Base-by-base conservation (phyloP, 768 basidiomycete species). In the Pisolithus microcarpus region DNA sequence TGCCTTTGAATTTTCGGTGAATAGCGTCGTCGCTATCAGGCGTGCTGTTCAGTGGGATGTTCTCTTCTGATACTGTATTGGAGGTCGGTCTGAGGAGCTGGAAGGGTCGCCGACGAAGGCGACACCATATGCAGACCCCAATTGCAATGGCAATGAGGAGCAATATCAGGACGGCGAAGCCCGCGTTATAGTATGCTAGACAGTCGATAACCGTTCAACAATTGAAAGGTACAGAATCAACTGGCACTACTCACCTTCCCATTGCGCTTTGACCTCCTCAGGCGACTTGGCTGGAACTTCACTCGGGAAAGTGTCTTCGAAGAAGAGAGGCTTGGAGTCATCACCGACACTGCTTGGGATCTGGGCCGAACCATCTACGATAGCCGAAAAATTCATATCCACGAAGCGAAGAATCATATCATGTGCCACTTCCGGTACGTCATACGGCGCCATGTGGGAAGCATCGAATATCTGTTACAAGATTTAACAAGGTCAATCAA, bases 341-440 rank as follows among this genome's bases (percentile, higher is more conserved):
- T 75, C 74, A 11, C 94, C 96, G 24, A 99, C 75, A 37, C 79
- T 80, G 53, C 87, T 91, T 13, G 91, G 85, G 51, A 94, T 86
- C 47, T 70, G 75, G 2, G 91, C 91, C 0, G 90, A 84, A 30
- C 87, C 84, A 21, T 87, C 91, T 2, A 84, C 73, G 51, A 97
- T 77, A 2, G 81, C 76, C 23, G 85, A 78, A 59, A 95, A 89
- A 71, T 98, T 86, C 53, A 93, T 81, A 46, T 82, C 85, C 85
- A 97, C 91, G 73, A 99, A 99, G 13, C 96, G 89, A 38, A 96
- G 80, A 58, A 99, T 95, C 96, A 98, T 97, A 67, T 99, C 96
- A 65, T 97, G 92, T 4, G 94, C 75, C 18, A 85, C 81, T 47
- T 89, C 78, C 0, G 93, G 94, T 11, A 87, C 74, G 66, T 99